A percentile compares a stretch with the other conserved stretches of the same genome.
Evolutionary conservation across 140 eudicot species (phyloP).

Genomic region (Flaveria floridana): DNA sequence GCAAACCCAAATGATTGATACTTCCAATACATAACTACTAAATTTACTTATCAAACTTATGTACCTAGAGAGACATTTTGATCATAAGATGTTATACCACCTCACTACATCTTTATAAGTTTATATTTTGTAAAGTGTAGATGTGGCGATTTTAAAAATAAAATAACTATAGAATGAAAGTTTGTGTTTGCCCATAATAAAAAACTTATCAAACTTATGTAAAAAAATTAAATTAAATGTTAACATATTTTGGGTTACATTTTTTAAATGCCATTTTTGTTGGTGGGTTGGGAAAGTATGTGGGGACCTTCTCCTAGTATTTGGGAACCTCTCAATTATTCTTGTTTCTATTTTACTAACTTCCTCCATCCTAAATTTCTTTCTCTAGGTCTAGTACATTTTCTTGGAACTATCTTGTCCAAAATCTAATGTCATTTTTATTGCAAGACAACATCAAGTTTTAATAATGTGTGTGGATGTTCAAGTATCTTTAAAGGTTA

Average conservation of each 20-base stretch:
- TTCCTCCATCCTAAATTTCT: constrained; percentile 6
- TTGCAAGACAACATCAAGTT: background rate
- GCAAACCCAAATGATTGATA: too few species aligned
- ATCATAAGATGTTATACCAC: too few species aligned
- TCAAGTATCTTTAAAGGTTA: background rate
- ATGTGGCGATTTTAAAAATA: too few species aligned
- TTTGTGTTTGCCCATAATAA: too few species aligned
- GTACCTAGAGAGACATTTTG: too few species aligned
- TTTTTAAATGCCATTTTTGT: constrained; percentile 22
- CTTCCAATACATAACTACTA: too few species aligned
- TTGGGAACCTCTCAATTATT: constrained; percentile 29
- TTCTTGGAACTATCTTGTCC: constrained; percentile 13
- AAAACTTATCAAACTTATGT: background rate
- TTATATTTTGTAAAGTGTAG: too few species aligned
- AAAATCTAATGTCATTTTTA: background rate
- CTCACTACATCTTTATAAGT: too few species aligned
- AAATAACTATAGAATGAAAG: too few species aligned
- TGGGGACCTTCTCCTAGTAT: constrained; percentile 36
- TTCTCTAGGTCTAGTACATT: background rate
- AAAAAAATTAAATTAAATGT: background rate
- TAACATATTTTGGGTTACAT: background rate
- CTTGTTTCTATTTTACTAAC: constrained; percentile 6
- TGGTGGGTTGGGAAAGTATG: constrained; percentile 15
- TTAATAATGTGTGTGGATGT: background rate
- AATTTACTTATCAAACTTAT: too few species aligned